phyloP scores from a whole-genome alignment of 371 early-diverging fungal species.

The Haplosporangium sp. region DNA sequence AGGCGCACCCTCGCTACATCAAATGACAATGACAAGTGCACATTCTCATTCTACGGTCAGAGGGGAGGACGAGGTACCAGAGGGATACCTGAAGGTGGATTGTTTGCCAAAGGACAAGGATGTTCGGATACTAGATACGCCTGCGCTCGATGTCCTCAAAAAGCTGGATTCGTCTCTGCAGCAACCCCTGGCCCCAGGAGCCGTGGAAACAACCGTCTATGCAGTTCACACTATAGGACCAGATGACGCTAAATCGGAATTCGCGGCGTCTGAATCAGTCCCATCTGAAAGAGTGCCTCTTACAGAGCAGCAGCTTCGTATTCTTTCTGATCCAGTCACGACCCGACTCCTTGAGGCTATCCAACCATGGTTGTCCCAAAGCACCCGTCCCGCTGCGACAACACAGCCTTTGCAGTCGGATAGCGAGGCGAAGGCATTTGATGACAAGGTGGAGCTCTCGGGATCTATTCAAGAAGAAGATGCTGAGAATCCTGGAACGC shows the following conservation, averaged over 20 bases:
- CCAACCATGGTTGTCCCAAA: constrained; percentile 10
- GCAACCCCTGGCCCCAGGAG: background rate
- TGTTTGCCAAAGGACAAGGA: too few species aligned
- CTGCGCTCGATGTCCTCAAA: background rate
- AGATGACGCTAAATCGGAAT: background rate
- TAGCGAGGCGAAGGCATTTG: background rate
- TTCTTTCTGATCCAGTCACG: constrained; percentile 16
- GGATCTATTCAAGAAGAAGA: background rate
- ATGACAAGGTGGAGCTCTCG: background rate
- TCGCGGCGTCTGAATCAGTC: background rate
- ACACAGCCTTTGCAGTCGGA: background rate
- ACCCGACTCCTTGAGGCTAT: constrained; percentile 17
- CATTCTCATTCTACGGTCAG: too few species aligned
- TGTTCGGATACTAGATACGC: background rate
- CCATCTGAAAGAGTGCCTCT: background rate
- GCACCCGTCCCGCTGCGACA: background rate
- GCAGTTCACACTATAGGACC: constrained; percentile 1
- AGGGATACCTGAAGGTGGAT: too few species aligned
- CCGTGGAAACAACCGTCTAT: constrained; percentile 5
- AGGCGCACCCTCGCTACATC: too few species aligned
- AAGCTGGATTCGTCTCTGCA: too few species aligned
- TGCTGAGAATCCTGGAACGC: background rate
- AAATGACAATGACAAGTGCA: too few species aligned
- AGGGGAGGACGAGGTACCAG: too few species aligned
- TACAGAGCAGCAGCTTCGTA: background rate